phyloP scores from a whole-genome alignment of 306 rosid species.

The Casuarina glauca region DNA sequence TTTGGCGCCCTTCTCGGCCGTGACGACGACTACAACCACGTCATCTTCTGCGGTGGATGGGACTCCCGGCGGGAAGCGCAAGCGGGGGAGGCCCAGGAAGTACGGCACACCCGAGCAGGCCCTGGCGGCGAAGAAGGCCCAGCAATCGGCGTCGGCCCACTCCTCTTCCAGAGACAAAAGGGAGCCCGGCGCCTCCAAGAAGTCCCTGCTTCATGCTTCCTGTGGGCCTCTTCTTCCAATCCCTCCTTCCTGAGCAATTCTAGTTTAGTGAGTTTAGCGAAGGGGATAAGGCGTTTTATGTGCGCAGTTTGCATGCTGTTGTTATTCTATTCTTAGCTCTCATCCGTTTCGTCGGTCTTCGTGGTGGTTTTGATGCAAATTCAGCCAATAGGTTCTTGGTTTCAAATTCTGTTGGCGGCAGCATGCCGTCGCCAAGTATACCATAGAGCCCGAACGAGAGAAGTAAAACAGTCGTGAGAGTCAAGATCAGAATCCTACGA shows the following conservation, averaged over 20 bases:
- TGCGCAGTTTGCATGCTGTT: too few relatives aligned
- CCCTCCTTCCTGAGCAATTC: too few relatives aligned
- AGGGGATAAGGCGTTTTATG: too few relatives aligned
- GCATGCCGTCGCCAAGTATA: background rate
- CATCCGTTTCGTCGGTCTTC: background rate
- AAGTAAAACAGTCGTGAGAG: background rate
- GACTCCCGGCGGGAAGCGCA: slow-evolving; percentile 52
- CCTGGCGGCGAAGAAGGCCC: slow-evolving; percentile 80
- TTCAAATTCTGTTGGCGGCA: background rate
- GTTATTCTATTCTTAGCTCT: background rate
- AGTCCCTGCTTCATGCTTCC: slow-evolving; percentile 52
- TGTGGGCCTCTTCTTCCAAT: slow-evolving; percentile 37
- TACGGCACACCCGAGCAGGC: slow-evolving; percentile 88
- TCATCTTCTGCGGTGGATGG: background rate
- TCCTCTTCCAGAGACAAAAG: slow-evolving; percentile 56
- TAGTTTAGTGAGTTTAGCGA: too few relatives aligned
- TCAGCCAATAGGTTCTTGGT: background rate
- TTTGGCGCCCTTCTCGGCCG: slow-evolving; percentile 62
- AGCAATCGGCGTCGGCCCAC: slow-evolving; percentile 61
- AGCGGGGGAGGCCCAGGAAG: slow-evolving; percentile 90
- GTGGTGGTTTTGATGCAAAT: slow-evolving; percentile 1
- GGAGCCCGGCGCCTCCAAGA: slow-evolving; percentile 49
- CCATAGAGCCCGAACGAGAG: background rate
- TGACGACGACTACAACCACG: slow-evolving; percentile 45
- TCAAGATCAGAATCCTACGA: background rate